Evolutionary conservation across 371 early-diverging fungal species (phyloP), one percentile per base, ranked within the genome.

Genomic region (Apophysomyces elegans): DNA sequence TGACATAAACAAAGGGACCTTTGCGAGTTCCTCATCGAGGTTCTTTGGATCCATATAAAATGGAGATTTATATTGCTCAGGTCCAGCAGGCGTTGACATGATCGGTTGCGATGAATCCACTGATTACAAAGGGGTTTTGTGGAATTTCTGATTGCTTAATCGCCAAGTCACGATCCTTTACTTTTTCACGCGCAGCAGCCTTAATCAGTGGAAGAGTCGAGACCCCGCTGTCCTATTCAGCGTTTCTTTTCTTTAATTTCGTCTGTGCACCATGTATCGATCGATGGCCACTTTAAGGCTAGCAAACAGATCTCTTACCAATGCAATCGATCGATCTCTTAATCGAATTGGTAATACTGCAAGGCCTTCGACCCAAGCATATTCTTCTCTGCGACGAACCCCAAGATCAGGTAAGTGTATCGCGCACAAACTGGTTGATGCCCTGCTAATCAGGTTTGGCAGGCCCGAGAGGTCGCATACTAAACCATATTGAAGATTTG

Each of bases 1-100:
- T 32, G 73, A 85, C 99, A 99, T 99, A 80, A 99, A 99, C 57
- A 99, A 78, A 2, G 99, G 99, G 37, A 96, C 83, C 46, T 85
- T 80, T 57, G 91, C 75, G 67, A 94, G 73, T 36, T 90, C 88
- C 58, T 83, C 74, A 18, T 87, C 85, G 43, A 86, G 70, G 46
- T 85, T 81, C 1, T 80, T 78, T 37, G 76, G 73, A 66, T 83
- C 80, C 78, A 83, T 81, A 32, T 70, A 58, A 58, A 63, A 81
- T 37, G 68, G 67, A 26, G 77, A 73, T 46, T 68, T 64, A 12
- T 60, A n/a, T 9, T 47, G 67, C 41, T 74, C 13, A 13, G 80
- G 80, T 32, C 80, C 80, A 13, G 61, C 26, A 13, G 35, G 6
- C 7, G 37, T 37, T 66, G 18, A 18, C 44, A 63, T 58, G 65